Base-by-base conservation (phyloP, 106 monocot genomes). In the Alisma plantagoaquatica region DNA sequence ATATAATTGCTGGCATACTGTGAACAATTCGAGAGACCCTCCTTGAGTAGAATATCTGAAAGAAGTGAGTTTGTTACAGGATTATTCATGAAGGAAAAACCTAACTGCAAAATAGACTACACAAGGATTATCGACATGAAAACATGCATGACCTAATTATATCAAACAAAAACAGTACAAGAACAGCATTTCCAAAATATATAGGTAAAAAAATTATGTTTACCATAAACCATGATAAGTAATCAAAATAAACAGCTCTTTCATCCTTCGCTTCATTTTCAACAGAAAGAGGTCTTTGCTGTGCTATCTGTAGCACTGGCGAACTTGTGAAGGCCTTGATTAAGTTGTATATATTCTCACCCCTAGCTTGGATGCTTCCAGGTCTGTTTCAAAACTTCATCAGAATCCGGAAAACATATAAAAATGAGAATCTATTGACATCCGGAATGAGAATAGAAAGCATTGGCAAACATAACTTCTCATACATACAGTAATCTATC, bases 341-440 rank as follows among this genome's bases (percentile, higher is more conserved):
- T 38, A 98, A 66, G 54, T 50, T 65, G 27, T 83, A 51, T 29
- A 81, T 53, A 79, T 98, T 98, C 23, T 98, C 98, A 41, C 98
- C 98, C 61, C 98, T 84, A 56, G 80, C 98, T 79, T 98, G 98
- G 41, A 98, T 98, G 66, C 98, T 98, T 63, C 98, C 98, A 51
- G 98, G 98, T 49, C 98, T 98, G 61, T 43, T 28, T 4, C 60
- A 3, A 51, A 49, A 69, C 26, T 62, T 27, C 28, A 56, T 18
- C 42, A 59, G 32, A 29, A 16, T 38, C 49, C 26, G 33, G 35
- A 10, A 11, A 14, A 15, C 50, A 38, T 22, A 3, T 17, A 9
- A 3, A 38, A 51, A 4, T 26, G 9, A 21, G n/a, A 10, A 54
- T 14, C 10, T 35, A 22, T 22, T 8, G 49, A 56, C 29, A 58